Evolutionary conservation across 1,284 basidiomycete genomes (phyloP).

Genomic region (Fomes fomentarius): DNA sequence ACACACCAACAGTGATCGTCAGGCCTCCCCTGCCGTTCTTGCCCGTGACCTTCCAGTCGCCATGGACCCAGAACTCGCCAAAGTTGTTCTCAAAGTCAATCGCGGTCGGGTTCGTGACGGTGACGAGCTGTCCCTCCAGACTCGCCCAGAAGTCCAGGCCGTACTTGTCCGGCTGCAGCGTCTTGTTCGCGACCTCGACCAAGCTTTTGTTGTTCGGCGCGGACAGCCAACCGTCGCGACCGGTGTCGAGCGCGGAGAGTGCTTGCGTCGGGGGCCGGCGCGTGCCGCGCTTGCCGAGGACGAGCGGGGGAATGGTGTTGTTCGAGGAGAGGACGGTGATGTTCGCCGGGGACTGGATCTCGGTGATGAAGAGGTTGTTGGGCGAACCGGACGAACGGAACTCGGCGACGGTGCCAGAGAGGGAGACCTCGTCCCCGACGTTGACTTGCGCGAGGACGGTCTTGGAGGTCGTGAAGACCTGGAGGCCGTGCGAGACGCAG

Average conservation of each 20-base stretch:
- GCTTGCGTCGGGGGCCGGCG: slow-evolving; percentile 54
- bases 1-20: slow-evolving; percentile 53
- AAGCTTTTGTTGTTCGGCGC: slow-evolving; percentile 55
- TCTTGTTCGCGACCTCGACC: slow-evolving; percentile 47
- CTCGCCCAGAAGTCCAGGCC: slow-evolving; percentile 69
- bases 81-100: slow-evolving; percentile 54
- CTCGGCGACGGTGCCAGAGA: slow-evolving; percentile 51
- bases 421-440: slow-evolving; percentile 53
- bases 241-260: slow-evolving; percentile 52
- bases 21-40: slow-evolving; percentile 61
- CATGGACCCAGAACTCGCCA: slow-evolving; percentile 63
- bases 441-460: slow-evolving; percentile 45
- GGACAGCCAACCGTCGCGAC: slow-evolving; percentile 54
- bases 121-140: slow-evolving; percentile 60
- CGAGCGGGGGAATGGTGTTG: slow-evolving; percentile 48
- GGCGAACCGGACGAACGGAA: slow-evolving; percentile 47
- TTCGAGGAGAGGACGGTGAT: slow-evolving; percentile 50
- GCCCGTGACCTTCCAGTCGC: slow-evolving; percentile 54
- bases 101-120: slow-evolving; percentile 50
- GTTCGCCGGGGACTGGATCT: slow-evolving; percentile 50
- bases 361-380: slow-evolving; percentile 55
- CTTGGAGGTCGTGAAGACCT: slow-evolving; percentile 49
- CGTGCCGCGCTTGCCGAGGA: slow-evolving; percentile 48
- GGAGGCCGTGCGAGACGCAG: slow-evolving; percentile 45
- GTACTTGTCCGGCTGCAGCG: slow-evolving; percentile 49